These are phyloP conservation scores for Kockovaella imperatae DNA, from an alignment of 768 basidiomycete species.

Conservation along the genomic window DNA sequence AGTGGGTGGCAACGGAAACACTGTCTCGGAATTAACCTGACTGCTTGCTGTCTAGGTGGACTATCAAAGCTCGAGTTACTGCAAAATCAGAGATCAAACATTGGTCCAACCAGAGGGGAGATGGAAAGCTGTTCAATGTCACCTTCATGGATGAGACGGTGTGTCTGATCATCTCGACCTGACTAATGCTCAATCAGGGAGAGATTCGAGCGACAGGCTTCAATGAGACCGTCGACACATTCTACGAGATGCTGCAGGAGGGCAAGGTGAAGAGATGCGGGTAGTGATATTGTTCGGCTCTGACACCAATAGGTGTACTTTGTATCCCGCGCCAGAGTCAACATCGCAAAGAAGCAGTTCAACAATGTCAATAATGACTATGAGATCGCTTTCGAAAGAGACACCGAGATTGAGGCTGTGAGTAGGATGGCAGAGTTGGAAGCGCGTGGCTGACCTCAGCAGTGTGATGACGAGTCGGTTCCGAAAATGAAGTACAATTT, in stretches of 20 bases:
- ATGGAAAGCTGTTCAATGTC: slow-evolving; percentile 88
- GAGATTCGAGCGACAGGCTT: slow-evolving; percentile 82
- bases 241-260: slow-evolving; percentile 79
- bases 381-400: slow-evolving; percentile 75
- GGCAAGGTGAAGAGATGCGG: slow-evolving; percentile 52
- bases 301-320: slow-evolving; percentile 57
- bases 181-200: slow-evolving; percentile 47
- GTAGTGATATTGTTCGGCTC: not conserved
- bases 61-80: slow-evolving; percentile 87
- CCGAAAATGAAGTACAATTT: slow-evolving; percentile 83
- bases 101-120: slow-evolving; percentile 84
- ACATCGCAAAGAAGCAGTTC: slow-evolving; percentile 95
- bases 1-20: slow-evolving; percentile 43
- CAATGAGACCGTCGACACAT: slow-evolving; percentile 71
- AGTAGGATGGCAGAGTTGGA: too few species aligned
- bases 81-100: slow-evolving; percentile 79
- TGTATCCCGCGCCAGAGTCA: slow-evolving; percentile 81
- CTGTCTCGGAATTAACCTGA: not conserved
- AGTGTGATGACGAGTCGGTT: slow-evolving; percentile 77
- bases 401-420: slow-evolving; percentile 76
- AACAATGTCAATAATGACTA: slow-evolving; percentile 84
- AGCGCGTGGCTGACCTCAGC: too few species aligned
- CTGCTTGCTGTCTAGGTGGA: slow-evolving; percentile 55
- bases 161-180: slow-evolving; percentile 4
- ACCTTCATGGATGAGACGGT: slow-evolving; percentile 92